Percentiles rank a stretch among this genome's conserved stretches.
phyloP scores from a whole-genome alignment of 768 basidiomycete genomes.

The Kwoniella heveanensis region DNA sequence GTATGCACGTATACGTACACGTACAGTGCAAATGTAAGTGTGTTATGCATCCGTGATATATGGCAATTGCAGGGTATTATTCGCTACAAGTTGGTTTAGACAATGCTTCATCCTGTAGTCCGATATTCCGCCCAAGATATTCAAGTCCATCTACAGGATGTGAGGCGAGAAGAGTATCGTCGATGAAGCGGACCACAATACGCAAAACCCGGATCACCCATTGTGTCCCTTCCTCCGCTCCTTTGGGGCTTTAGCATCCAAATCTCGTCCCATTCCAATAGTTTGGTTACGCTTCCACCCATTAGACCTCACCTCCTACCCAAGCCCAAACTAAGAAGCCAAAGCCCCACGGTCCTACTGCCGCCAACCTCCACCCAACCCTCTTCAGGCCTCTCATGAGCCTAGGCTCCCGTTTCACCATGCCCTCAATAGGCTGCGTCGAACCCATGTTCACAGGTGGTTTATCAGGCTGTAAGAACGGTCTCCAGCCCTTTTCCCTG shows the following conservation, averaged over 20 bases:
- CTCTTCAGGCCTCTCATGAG: conserved; percentile 29
- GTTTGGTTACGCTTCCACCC: no score
- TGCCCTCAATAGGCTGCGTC: conserved; percentile 10
- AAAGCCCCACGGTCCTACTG: conserved; percentile 54
- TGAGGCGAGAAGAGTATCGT: no score
- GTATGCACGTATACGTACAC: no score
- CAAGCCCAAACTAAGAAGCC: conserved; percentile 54
- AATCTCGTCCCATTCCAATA: no score
- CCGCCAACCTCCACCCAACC: conserved; percentile 49
- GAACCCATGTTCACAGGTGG: conserved; percentile 11
- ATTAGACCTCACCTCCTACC: conserved; percentile 51
- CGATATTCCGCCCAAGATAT: no score
- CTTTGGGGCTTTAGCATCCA: no score
- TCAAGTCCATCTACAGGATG: no score
- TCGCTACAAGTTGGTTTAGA: background rate
- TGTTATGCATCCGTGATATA: background rate
- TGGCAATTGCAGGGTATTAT: conserved; percentile 13
- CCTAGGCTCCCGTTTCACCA: conserved; percentile 11
- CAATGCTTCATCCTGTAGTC: background rate
- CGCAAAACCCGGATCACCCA: no score
- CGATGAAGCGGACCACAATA: no score
- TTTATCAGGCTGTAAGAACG: conserved; percentile 42
- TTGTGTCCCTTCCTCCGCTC: no score
- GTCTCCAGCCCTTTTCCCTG: conserved; percentile 35
- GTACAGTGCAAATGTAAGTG: background rate